Conservation (phyloP, 352 stramenopile genomes). For the Phytophthora pini region DNA sequence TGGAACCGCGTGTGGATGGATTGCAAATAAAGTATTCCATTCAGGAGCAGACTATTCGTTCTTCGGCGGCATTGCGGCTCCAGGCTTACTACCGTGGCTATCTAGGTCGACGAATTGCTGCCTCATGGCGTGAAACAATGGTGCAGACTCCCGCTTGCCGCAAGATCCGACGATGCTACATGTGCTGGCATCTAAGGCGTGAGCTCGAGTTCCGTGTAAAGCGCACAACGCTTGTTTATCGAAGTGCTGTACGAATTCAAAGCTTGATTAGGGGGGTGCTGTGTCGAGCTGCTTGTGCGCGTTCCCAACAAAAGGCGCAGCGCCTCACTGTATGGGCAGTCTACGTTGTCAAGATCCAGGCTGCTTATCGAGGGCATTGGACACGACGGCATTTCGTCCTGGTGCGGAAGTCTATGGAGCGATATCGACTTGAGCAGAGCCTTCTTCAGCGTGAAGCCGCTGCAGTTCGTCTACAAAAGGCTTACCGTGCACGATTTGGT, state of each 20-base stretch:
- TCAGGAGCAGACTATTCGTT: constrained; percentile 76
- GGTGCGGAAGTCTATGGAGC: constrained; percentile 69
- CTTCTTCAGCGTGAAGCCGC: constrained; percentile 49
- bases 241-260: constrained; percentile 63
- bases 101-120: constrained; percentile 52
- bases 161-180: constrained; percentile 61
- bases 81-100: constrained; percentile 73
- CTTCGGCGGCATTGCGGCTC: constrained; percentile 74
- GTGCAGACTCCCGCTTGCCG: constrained; percentile 57
- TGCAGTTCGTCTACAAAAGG: constrained; percentile 53
- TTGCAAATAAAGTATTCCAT: constrained; percentile 73
- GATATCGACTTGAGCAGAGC: constrained; percentile 60
- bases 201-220: constrained; percentile 47
- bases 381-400: constrained; percentile 55
- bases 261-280: constrained; percentile 57
- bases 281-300: constrained; percentile 43
- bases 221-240: constrained; percentile 38
- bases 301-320: constrained; percentile 37
- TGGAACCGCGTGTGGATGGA: constrained; percentile 61
- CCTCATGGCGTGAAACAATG: constrained; percentile 60
- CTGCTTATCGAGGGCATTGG: constrained; percentile 67
- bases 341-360: constrained; percentile 61
- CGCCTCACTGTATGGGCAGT: constrained; percentile 46
- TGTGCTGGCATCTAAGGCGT: constrained; percentile 48
- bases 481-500: constrained; percentile 67